These are phyloP conservation scores for Bryum argenteum DNA, from an alignment of 225 moss, liverwort and hornwort genomes.

Conservation along the genomic window DNA sequence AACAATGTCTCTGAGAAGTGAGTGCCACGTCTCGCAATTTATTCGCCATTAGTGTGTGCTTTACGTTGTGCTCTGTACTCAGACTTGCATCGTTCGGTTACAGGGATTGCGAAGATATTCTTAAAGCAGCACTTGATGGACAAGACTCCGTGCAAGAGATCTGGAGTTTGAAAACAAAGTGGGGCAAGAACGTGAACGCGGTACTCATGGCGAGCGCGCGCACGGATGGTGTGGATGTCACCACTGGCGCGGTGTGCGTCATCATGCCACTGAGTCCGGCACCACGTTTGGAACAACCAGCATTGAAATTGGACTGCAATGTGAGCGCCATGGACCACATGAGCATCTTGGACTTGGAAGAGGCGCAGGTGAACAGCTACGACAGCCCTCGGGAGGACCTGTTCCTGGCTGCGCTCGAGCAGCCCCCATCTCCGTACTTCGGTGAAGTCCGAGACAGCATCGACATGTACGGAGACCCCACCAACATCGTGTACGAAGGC, in stretches of 20 bases:
- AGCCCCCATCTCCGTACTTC: slow-evolving; percentile 56
- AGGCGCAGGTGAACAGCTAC: slow-evolving; percentile 46
- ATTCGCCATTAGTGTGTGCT: not conserved
- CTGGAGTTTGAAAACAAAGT: slow-evolving; percentile 60
- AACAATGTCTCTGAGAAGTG: slow-evolving; percentile 41
- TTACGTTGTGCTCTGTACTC: not conserved
- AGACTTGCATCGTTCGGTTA: not conserved
- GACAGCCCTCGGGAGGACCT: slow-evolving; percentile 57
- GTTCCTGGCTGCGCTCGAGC: slow-evolving; percentile 53
- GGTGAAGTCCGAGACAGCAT: slow-evolving; percentile 40
- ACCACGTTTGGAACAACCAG: slow-evolving; percentile 27
- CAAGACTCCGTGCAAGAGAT: slow-evolving; percentile 36
- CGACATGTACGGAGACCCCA: slow-evolving; percentile 51
- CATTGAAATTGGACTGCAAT: slow-evolving; percentile 46
- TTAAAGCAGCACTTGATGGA: slow-evolving; percentile 42
- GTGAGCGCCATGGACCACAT: slow-evolving; percentile 49
- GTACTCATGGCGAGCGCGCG: slow-evolving; percentile 40
- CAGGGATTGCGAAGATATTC: slow-evolving; percentile 50
- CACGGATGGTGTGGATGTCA: slow-evolving; percentile 20
- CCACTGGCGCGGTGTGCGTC: slow-evolving; percentile 40
- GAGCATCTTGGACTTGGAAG: slow-evolving; percentile 50
- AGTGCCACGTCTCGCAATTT: not conserved
- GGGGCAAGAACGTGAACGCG: slow-evolving; percentile 46
- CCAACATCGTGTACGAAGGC: slow-evolving; percentile 38
- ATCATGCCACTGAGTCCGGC: slow-evolving; percentile 40